Evolutionary conservation across 768 basidiomycete genomes (phyloP).

Genomic region (Lactarius sanguifluus): DNA sequence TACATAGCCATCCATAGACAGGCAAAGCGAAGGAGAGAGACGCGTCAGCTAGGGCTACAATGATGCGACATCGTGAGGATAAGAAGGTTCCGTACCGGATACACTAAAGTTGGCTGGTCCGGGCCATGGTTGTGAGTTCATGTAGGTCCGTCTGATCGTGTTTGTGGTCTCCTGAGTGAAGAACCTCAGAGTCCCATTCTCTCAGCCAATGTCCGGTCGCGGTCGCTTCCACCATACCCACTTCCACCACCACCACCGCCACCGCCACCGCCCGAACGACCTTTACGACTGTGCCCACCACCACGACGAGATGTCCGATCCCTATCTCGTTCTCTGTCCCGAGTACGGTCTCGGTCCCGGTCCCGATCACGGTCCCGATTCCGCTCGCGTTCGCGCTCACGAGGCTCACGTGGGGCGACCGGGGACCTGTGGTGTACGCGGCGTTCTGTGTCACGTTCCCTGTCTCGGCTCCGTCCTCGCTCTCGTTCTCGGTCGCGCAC

Average conservation of each 20-base stretch:
- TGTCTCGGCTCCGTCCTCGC: conserved; percentile 28
- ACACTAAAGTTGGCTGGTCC: conserved; percentile 36
- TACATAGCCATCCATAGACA: conserved; percentile 26
- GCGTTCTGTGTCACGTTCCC: conserved; percentile 32
- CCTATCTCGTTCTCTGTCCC: conserved; percentile 25
- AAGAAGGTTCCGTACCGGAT: conserved; percentile 39
- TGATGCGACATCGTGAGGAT: conserved; percentile 24
- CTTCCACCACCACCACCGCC: conserved; percentile 42
- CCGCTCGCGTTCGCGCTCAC: conserved; percentile 28
- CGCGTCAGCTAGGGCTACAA: conserved; percentile 38
- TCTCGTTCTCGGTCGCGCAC: conserved; percentile 37
- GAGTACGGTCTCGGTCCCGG: conserved; percentile 30
- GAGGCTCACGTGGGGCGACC: conserved; percentile 20
- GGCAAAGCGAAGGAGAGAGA: conserved; percentile 25
- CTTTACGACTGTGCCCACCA: conserved; percentile 32
- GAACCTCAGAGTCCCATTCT: conserved; percentile 67
- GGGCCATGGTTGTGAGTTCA: conserved; percentile 22
- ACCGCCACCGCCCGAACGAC: conserved; percentile 42
- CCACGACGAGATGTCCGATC: conserved; percentile 31
- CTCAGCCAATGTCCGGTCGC: conserved; percentile 83
- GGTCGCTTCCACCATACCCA: conserved; percentile 39
- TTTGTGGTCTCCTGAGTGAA: conserved; percentile 24
- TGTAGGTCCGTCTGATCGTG: conserved; percentile 30
- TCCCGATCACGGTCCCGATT: conserved; percentile 34
- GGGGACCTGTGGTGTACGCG: conserved; percentile 23